Evolutionary conservation across 768 basidiomycete species (phyloP).

Genomic region (Polyporus arcularius): DNA sequence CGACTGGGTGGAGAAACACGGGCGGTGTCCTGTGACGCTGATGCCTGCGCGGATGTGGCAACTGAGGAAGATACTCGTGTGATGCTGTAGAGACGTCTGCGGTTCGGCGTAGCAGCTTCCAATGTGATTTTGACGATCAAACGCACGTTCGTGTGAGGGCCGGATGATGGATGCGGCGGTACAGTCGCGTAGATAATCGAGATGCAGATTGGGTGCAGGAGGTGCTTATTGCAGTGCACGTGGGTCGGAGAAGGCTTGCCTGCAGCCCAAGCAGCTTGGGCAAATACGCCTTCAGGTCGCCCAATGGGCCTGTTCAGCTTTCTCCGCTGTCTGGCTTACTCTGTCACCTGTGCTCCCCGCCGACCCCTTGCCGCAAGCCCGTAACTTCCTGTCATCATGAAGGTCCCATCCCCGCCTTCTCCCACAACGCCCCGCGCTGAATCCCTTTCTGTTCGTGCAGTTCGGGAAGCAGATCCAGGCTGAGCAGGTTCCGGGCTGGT

Average conservation of each 20-base stretch:
- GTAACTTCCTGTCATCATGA: slow-evolving; percentile 28
- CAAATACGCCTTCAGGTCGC: slow-evolving; percentile 1
- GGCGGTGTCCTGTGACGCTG: slow-evolving; percentile 86
- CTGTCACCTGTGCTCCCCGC: slow-evolving; percentile 8
- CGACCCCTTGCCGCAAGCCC: slow-evolving; percentile 3
- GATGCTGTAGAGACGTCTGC: slow-evolving; percentile 10
- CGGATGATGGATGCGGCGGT: slow-evolving; percentile 11
- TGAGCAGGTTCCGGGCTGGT: slow-evolving; percentile 98
- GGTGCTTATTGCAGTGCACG: slow-evolving; percentile 19
- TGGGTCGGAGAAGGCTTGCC: slow-evolving; percentile 14
- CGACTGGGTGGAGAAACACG: slow-evolving; percentile 75
- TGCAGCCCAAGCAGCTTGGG: not conserved
- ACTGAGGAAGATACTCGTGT: slow-evolving; percentile 84
- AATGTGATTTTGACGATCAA: slow-evolving; percentile 16
- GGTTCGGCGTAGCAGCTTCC: not conserved
- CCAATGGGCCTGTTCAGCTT: slow-evolving; percentile 8
- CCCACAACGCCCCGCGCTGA: slow-evolving; percentile 12
- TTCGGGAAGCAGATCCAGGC: slow-evolving; percentile 98
- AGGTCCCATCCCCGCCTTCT: slow-evolving; percentile 25
- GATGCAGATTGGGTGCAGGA: slow-evolving; percentile 3
- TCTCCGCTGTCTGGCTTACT: not conserved
- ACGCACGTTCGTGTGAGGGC: slow-evolving; percentile 24
- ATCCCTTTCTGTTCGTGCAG: slow-evolving; percentile 41
- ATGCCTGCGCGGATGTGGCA: slow-evolving; percentile 76
- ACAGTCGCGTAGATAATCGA: slow-evolving; percentile 14